Evolutionary conservation across 1,284 basidiomycete genomes (phyloP).

Genomic region (Sanghuangporus baumii): DNA sequence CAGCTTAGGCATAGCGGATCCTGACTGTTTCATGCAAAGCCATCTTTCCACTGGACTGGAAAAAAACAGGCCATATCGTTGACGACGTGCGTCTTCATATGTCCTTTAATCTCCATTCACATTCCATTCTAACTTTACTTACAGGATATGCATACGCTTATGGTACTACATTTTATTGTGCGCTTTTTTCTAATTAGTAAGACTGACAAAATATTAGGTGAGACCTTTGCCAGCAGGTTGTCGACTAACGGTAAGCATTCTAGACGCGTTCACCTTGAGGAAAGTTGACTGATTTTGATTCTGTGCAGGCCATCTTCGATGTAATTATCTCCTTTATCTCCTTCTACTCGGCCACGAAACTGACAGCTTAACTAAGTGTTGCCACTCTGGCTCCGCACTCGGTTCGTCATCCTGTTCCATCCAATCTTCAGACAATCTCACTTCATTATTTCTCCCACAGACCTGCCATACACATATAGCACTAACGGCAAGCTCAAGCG

Average conservation of each 20-base stretch:
- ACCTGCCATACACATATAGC: constrained; percentile 17
- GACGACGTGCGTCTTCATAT: constrained; percentile 59
- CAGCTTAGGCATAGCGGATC: neutral
- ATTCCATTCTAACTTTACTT: constrained; percentile 1
- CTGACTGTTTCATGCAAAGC: constrained; percentile 28
- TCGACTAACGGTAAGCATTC: constrained; percentile 60
- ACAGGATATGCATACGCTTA: constrained; percentile 54
- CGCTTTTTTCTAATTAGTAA: neutral
- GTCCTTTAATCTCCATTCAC: neutral
- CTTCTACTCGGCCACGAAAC: neutral
- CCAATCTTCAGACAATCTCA: neutral
- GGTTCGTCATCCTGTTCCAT: neutral
- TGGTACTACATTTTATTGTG: constrained; percentile 35
- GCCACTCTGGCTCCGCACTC: constrained; percentile 21
- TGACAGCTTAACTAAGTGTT: constrained; percentile 21
- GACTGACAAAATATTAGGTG: constrained; percentile 34
- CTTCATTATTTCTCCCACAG: neutral
- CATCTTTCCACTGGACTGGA: constrained; percentile 71
- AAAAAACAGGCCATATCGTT: constrained; percentile 59
- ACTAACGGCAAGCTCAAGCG: constrained; percentile 11
- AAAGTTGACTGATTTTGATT: neutral
- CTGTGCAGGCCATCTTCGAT: constrained; percentile 60
- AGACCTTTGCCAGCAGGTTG: constrained; percentile 55
- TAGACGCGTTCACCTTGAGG: neutral
- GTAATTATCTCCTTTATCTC: constrained; percentile 34